These are phyloP conservation scores for Agarophyton chilense DNA, from an alignment of 23 red algal species.

Conservation along the genomic window DNA sequence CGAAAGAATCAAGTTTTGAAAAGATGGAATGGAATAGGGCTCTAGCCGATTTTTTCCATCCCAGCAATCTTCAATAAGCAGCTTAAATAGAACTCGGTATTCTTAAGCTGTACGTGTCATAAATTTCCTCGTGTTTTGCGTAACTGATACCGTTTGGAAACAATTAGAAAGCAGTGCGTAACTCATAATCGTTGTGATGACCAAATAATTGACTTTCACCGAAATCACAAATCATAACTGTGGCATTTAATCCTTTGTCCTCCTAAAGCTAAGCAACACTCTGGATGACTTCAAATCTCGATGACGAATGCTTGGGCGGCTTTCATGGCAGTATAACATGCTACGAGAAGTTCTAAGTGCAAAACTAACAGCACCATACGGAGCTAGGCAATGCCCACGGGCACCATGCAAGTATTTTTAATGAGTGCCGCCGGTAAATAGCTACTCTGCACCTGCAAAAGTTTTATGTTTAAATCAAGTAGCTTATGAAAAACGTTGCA, in stretches of 20 bases:
- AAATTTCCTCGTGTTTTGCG: slow-evolving; percentile 32
- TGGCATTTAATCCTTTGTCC: slow-evolving; percentile 16
- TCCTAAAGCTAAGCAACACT: slow-evolving; percentile 50
- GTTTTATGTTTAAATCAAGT: background rate
- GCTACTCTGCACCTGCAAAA: too few relatives aligned
- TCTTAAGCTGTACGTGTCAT: slow-evolving; percentile 82
- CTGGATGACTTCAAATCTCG: slow-evolving; percentile 89
- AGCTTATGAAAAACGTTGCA: background rate
- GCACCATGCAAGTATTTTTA: slow-evolving; percentile 70
- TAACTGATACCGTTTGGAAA: slow-evolving; percentile 73
- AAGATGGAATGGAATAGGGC: slow-evolving; percentile 17
- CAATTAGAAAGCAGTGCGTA: slow-evolving; percentile 80
- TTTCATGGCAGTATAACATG: slow-evolving; percentile 82
- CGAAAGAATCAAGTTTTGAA: background rate
- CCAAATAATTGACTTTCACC: slow-evolving; percentile 65
- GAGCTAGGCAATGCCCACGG: background rate
- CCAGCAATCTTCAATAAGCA: slow-evolving; percentile 40
- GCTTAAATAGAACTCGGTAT: background rate
- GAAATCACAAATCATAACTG: slow-evolving; percentile 90
- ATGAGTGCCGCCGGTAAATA: slow-evolving; percentile 76
- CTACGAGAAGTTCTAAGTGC: slow-evolving; percentile 66
- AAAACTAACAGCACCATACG: slow-evolving; percentile 32
- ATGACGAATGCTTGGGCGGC: slow-evolving; percentile 71
- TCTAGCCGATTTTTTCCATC: slow-evolving; percentile 12
- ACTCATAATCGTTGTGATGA: background rate